These are phyloP conservation scores for Aspergillus amoenus DNA, from an alignment of 2,329 filamentous ascomycete species.

Conservation along the genomic window DNA sequence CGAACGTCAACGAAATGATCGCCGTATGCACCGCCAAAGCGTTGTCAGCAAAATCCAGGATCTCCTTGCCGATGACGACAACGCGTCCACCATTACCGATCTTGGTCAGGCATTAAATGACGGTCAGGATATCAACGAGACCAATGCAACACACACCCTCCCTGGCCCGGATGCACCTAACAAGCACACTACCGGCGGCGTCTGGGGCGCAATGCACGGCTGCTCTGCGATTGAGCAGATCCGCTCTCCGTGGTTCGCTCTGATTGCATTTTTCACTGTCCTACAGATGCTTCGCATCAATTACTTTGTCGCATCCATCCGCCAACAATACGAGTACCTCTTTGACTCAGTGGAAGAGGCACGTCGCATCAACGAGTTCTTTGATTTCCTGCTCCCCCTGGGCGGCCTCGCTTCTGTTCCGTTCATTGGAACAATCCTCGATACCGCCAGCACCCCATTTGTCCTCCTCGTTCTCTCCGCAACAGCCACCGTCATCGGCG, in stretches of 20 bases:
- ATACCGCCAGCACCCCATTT: conserved; percentile 70
- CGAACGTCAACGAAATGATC: conserved; percentile 51
- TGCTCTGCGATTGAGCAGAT: conserved; percentile 15
- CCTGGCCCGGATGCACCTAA: conserved; percentile 28
- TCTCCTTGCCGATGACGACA: conserved; percentile 58
- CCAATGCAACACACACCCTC: conserved; percentile 36
- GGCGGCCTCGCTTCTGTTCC: conserved; percentile 83
- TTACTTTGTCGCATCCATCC: conserved; percentile 86
- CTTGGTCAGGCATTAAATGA: conserved; percentile 8
- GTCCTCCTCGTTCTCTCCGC: conserved; percentile 70
- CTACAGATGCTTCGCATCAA: conserved; percentile 81
- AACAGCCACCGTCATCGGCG: conserved; percentile 71
- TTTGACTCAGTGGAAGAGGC: conserved; percentile 63
- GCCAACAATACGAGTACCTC: conserved; percentile 76
- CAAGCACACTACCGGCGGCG: conserved; percentile 52
- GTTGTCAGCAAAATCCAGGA: conserved; percentile 70
- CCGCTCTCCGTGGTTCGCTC: conserved; percentile 67
- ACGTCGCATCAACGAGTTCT: conserved; percentile 74
- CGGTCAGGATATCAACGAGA: conserved; percentile 2
- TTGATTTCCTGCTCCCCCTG: conserved; percentile 80
- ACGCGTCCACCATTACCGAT: conserved; percentile 3
- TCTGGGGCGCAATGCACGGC: conserved; percentile 67
- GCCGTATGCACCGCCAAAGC: conserved; percentile 60
- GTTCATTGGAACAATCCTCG: conserved; percentile 78
- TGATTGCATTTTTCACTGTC: conserved; percentile 79